Evolutionary conservation across 371 early-diverging fungal genomes (phyloP), one percentile per base, ranked within the genome.

Genomic region (Batrachochytrium dendrobatidis): DNA sequence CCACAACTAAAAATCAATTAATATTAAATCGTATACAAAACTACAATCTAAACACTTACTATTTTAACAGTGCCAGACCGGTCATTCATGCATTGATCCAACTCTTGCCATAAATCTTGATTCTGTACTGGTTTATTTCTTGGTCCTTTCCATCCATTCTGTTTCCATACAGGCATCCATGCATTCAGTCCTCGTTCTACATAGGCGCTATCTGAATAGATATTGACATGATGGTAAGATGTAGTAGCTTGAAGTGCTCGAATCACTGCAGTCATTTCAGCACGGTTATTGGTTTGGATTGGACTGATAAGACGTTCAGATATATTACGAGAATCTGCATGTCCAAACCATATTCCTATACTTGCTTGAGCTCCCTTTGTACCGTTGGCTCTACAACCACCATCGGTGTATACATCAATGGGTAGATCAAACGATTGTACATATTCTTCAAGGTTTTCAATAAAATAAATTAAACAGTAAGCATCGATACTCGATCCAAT

Each of bases 221-320:
- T 79, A 33, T 76, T 62, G 4, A 64, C 32, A 22, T 26, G 28
- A 18, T 31, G 33, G 24, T 75, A 15, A 82, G 54, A 24, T 60
- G 63, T 22, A 63, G 39, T 22, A 55, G 70, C 78, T 31, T 87
- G 81, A 24, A 91, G 55, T 0, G 90, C 91, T 20, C 10, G 26
- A 28, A 26, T 50, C 48, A 54, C 60, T 64, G 77, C 87, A 65
- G 67, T 76, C 12, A 91, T 70, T 66, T 94, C 94, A 3, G 92
- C 94, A 15, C 92, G 75, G 68, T 92, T 89, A 73, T 90, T 94
- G 1, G 92, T 92, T 58, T 89, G 90, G 20, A 69, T 65, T 4
- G 57, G 62, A 0, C 86, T 85, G 1, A 53, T 49, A 18, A 91
- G 73, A 8, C 80, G 77, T 53, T 75, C 85, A 30, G 86, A 84